Base-by-base conservation (phyloP, 148 eudicot species). In the Limonium bicolor region DNA sequence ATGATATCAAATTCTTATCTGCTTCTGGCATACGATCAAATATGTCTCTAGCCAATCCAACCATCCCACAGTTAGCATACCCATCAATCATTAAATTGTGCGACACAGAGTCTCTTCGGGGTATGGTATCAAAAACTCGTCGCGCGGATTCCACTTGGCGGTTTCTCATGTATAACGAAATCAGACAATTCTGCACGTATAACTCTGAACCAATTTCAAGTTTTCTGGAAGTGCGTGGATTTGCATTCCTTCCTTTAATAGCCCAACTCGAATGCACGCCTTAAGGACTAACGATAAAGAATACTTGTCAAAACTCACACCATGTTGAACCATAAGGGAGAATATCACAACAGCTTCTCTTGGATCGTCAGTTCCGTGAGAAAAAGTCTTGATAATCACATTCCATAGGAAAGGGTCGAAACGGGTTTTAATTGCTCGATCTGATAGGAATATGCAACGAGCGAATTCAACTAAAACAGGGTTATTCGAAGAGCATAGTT, bases 41-140 rank as follows among this genome's bases (percentile, higher is more conserved):
- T 46, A 79, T 22, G 24, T 70, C 62, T 30, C 72, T 61, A 2
- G 77, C 84, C 7, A 36, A 37, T 44, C 32, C 37, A 35, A 79
- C 34, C 61, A 55, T 68, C 55, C 85, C 79, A 25, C 40, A 31
- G 66, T 84, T 79, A 33, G 68, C 74, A 66, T 73, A 79, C 46
- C 85, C 94, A 59, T 79, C 82, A 36, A 84, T 73, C 79, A 80
- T 68, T 27, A 67, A 59, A 48, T 84, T 84, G 41, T 56, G 80
- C 13, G 85, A 70, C 51, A 84, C 76, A 1, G 71, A 58, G 44
- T 84, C 94, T 44, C 57, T 66, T 7, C 41, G 24, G 1, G 41
- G 27, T 79, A 76, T 76, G 51, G 45, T 68, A 69, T 83, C 94
- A 44, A 83, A 83, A 41, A 83, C 58, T 14, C 53, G 87, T 21